Conservation (phyloP, 2,329 filamentous ascomycete genomes). For the Fusarium pseudonygamai region DNA sequence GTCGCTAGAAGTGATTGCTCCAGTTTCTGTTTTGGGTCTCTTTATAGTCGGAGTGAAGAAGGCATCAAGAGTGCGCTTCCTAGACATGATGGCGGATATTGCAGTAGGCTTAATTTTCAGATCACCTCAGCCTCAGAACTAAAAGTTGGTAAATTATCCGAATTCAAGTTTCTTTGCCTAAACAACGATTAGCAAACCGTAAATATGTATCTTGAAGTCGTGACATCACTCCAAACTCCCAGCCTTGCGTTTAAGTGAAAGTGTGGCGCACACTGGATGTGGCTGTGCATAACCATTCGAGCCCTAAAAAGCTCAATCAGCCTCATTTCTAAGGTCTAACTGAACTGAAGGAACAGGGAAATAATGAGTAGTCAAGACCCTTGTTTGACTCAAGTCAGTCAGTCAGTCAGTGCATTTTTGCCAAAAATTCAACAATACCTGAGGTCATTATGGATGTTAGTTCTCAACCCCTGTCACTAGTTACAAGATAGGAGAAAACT, state of each 20-base stretch:
- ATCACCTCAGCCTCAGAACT: no score
- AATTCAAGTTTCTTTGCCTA: neutral
- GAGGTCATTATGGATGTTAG: conserved; percentile 48
- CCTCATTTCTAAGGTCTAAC: conserved; percentile 31
- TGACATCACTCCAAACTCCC: conserved; percentile 34
- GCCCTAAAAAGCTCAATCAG: conserved; percentile 44
- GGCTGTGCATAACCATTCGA: conserved; percentile 31
- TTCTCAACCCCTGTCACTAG: conserved; percentile 22
- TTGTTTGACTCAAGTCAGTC: conserved; percentile 30
- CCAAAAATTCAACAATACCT: conserved; percentile 35
- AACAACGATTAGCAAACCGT: neutral
- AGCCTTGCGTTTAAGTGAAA: conserved; percentile 23
- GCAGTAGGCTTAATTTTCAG: neutral
- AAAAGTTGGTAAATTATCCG: no score
- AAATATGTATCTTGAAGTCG: conserved; percentile 23
- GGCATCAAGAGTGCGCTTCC: conserved; percentile 68
- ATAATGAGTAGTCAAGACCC: conserved; percentile 16
- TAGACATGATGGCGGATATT: conserved; percentile 32
- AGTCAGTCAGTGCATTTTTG: conserved; percentile 37
- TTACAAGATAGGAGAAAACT: neutral
- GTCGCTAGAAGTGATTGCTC: neutral
- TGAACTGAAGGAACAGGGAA: neutral
- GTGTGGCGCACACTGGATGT: conserved; percentile 36
- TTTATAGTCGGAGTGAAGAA: conserved; percentile 64
- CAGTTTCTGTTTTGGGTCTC: conserved; percentile 28